These are phyloP conservation scores for Leucocoprinus birnbaumii DNA, from an alignment of 768 basidiomycete genomes.

Conservation along the genomic window DNA sequence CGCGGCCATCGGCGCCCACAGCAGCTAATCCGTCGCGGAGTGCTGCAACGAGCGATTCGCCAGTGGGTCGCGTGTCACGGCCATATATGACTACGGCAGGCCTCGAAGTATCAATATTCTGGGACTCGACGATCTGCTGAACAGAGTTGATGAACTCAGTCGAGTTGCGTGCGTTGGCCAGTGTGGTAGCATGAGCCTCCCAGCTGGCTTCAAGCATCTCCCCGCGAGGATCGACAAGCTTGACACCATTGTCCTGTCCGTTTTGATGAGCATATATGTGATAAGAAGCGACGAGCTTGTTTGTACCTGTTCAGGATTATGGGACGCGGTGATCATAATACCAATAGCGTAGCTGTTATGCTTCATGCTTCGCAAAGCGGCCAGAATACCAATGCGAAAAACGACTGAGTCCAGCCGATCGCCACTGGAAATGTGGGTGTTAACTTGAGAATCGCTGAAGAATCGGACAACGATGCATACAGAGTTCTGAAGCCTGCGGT, in stretches of 20 bases:
- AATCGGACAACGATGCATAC: slow-evolving; percentile 43
- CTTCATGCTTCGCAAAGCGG: slow-evolving; percentile 86
- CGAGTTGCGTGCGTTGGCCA: slow-evolving; percentile 81
- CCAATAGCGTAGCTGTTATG: slow-evolving; percentile 92
- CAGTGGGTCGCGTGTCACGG: slow-evolving; percentile 90
- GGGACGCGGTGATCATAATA: slow-evolving; percentile 99
- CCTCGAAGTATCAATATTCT: slow-evolving; percentile 75
- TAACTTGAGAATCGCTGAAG: slow-evolving; percentile 5
- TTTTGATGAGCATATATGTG: slow-evolving; percentile 9
- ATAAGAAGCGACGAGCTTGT: slow-evolving; percentile 1
- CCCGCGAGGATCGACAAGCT: slow-evolving; percentile 94
- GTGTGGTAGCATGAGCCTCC: slow-evolving; percentile 82
- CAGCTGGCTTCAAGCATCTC: slow-evolving; percentile 96
- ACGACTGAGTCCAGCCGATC: slow-evolving; percentile 82
- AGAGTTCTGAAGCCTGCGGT: slow-evolving; percentile 92
- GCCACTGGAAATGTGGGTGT: slow-evolving; percentile 42
- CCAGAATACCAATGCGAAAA: slow-evolving; percentile 89
- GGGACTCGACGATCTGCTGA: slow-evolving; percentile 52
- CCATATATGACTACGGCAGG: slow-evolving; percentile 88
- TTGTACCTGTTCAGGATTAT: slow-evolving; percentile 92
- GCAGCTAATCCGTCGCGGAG: slow-evolving; percentile 82
- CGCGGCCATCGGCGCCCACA: slow-evolving; percentile 61
- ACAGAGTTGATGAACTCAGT: slow-evolving; percentile 71
- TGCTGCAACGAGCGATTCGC: slow-evolving; percentile 68
- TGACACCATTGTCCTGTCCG: slow-evolving; percentile 95